phyloP scores from a whole-genome alignment of 1,139 yeast genomes.

The Taphrina flavorubra region DNA sequence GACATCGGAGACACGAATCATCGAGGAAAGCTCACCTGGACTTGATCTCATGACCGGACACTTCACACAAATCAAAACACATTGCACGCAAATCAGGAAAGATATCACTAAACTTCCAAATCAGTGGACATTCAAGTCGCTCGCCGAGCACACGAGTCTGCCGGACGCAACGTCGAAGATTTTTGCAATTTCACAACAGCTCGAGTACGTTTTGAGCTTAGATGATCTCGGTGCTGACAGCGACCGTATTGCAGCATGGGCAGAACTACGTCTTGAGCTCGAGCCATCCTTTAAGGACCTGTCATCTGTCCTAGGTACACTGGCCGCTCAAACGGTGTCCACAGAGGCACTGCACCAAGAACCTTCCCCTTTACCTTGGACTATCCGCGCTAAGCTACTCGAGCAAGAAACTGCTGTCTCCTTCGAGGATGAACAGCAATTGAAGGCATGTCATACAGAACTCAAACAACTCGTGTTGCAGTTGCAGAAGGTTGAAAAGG shows the following conservation, averaged over 20 bases:
- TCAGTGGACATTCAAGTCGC: not conserved
- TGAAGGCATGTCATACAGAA: constrained; percentile 17
- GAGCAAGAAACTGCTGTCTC: not conserved
- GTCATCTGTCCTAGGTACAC: not conserved
- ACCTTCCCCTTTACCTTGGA: not conserved
- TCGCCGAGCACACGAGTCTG: not conserved
- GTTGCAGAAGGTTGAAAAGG: constrained; percentile 39
- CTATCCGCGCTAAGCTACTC: not conserved
- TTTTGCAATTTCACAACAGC: not conserved
- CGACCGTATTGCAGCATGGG: not conserved
- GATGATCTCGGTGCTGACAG: not conserved
- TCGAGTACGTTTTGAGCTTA: not conserved
- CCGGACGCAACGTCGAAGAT: not conserved
- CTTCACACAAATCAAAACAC: not conserved
- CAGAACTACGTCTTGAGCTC: not conserved
- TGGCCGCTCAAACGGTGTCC: not conserved
- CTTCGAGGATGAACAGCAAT: not conserved
- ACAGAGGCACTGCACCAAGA: not conserved
- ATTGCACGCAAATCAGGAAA: not conserved
- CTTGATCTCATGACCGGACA: not conserved
- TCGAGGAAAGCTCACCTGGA: not conserved
- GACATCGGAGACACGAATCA: not conserved
- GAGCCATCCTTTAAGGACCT: not conserved
- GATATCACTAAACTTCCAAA: not conserved
- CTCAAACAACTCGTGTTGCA: constrained; percentile 34